Percentiles rank a stretch among this genome's conserved stretches.
Evolutionary conservation across 106 monocot species (phyloP).

Genomic region (Cymbidium sinense): DNA sequence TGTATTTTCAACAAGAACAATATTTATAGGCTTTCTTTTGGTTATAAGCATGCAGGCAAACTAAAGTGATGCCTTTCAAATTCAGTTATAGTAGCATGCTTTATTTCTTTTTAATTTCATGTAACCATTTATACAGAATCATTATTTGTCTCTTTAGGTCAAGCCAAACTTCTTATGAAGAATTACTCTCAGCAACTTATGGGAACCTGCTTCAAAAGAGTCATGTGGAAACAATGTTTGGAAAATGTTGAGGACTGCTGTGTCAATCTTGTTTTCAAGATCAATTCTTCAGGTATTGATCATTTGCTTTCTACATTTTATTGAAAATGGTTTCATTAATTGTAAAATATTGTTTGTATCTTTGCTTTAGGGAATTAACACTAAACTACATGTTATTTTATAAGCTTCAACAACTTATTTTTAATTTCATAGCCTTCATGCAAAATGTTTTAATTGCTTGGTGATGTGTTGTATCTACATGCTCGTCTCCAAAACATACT

Average conservation of each 20-base stretch:
- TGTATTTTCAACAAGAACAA: too few species aligned
- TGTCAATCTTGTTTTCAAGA: constrained; percentile 58
- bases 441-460: background rate
- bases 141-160: constrained; percentile 27
- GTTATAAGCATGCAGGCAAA: background rate
- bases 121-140: background rate
- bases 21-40: background rate
- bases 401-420: background rate
- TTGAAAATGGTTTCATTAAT: background rate
- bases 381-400: background rate
- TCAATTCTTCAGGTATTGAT: constrained; percentile 75
- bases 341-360: background rate
- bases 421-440: background rate
- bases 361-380: background rate
- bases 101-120: too few species aligned
- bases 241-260: constrained; percentile 64
- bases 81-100: too few species aligned
- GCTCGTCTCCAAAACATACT: too few species aligned
- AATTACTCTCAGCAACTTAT: constrained; percentile 79
- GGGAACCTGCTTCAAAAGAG: constrained; percentile 87
- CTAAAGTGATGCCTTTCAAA: background rate
- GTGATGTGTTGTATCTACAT: too few species aligned
- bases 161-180: constrained; percentile 75
- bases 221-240: constrained; percentile 66
- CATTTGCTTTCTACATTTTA: background rate